Evolutionary conservation across 2,329 filamentous ascomycete species (phyloP), one percentile per base, ranked within the genome.

Genomic region (Aspergillus versicolor): DNA sequence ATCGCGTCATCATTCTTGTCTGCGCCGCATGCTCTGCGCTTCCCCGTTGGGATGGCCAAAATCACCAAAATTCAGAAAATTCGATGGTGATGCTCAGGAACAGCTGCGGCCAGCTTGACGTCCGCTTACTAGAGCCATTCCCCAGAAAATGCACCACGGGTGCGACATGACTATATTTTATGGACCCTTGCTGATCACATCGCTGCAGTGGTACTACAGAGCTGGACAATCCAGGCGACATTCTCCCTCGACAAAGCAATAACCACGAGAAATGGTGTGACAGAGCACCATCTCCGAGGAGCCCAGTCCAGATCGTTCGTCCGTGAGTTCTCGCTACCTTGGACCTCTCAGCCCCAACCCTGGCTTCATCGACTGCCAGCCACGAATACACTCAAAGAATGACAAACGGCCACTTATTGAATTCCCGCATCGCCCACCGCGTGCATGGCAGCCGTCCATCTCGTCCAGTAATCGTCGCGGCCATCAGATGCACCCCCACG

Each of bases 1-100:
- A 72, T 72, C 68, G 66, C 70, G 65, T 67, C 70, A 72, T 71
- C 58, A 59, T 66, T 67, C 34, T 30, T 55, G 17, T 4, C 19
- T 30, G 27, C 27, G 27, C 27, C 27, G 27, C 11, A 6, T 44
- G 27, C 19, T 27, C 12, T 21, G 24, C 32, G 13, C 37, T 30
- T 32, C 45, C 48, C 40, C 21, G 24, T n/a, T 32, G 38, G 49
- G 27, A 44, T 44, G 15, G 8, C 43, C 22, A 21, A 37, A 37
- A 37, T 15, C 12, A 15, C 13, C 15, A 15, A 22, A 27, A 13
- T 13, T n/a, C 43, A 27, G 22, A 30, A 11, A 42, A 42, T 11
- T 17, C n/a, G n/a, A 22, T 3, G 19, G n/a, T 8, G 22, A 27
- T 9, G 7, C 13, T 27, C 43, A 45, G 43, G 42, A 24, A 44